Conservation (phyloP, 2,329 filamentous ascomycete species). For the Cladosporium sp. region DNA sequence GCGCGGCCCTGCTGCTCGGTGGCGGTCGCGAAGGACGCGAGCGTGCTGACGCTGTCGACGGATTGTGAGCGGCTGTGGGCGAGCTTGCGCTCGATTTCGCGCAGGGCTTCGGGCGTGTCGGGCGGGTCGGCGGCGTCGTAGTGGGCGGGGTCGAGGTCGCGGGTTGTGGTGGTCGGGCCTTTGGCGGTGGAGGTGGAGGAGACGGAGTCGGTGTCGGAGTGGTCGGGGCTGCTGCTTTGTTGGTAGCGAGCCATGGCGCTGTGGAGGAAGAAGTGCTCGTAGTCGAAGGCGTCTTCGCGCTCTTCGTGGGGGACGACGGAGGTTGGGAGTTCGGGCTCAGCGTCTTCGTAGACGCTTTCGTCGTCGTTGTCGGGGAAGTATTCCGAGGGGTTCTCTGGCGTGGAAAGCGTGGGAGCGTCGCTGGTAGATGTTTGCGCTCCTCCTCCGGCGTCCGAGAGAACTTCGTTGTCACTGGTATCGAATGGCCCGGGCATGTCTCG, state of each 20-base stretch:
- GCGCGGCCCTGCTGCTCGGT: conserved; percentile 34
- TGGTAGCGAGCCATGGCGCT: conserved; percentile 79
- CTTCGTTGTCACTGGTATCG: conserved; percentile 8
- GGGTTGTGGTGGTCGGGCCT: conserved; percentile 41
- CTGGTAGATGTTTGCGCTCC: conserved; percentile 8
- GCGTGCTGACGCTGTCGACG: conserved; percentile 54
- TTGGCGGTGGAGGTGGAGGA: conserved; percentile 28
- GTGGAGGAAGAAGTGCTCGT: conserved; percentile 91
- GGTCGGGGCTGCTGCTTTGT: conserved; percentile 36
- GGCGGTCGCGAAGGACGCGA: conserved; percentile 59
- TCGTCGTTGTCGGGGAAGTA: conserved; percentile 13
- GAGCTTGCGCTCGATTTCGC: conserved; percentile 29
- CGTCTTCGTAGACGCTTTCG: conserved; percentile 40
- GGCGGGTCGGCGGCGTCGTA: conserved; percentile 23
- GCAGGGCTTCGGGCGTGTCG: conserved; percentile 28
- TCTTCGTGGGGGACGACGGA: conserved; percentile 66
- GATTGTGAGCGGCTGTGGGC: conserved; percentile 47
- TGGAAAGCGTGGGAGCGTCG: conserved; percentile 3
- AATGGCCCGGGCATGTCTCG: conserved; percentile 13
- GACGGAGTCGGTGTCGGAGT: conserved; percentile 38
- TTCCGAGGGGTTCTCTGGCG: conserved; percentile 16
- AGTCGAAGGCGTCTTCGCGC: conserved; percentile 90
- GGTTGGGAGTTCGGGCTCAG: conserved; percentile 24
- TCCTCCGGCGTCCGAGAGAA: not conserved
- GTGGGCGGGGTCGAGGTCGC: conserved; percentile 22